Percentiles rank a stretch among this genome's conserved stretches.
phyloP scores from a whole-genome alignment of 1,284 basidiomycete species.

The Cryptococcus wingfieldii region DNA sequence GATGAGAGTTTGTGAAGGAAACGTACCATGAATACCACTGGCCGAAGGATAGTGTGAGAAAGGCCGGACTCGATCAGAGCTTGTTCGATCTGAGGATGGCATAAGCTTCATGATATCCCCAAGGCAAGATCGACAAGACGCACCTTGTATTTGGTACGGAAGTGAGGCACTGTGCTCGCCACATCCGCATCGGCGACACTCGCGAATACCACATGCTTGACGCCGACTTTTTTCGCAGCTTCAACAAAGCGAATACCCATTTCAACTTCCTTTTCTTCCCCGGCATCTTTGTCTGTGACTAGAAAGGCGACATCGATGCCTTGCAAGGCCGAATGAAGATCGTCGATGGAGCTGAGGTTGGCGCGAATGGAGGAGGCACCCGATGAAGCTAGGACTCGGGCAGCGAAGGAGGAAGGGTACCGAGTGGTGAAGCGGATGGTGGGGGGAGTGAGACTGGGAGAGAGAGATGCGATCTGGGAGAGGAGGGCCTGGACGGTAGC shows the following conservation, averaged over 20 bases:
- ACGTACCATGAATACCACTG: constrained; percentile 50
- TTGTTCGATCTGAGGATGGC: constrained; percentile 44
- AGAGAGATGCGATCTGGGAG: constrained; percentile 5
- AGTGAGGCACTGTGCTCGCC: constrained; percentile 15
- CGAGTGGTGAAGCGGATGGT: constrained; percentile 51
- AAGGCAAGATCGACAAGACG: constrained; percentile 14
- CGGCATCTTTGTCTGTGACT: constrained; percentile 18
- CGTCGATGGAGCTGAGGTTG: constrained; percentile 41
- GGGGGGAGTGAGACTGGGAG: background rate
- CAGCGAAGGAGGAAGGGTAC: constrained; percentile 38
- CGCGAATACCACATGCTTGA: constrained; percentile 18
- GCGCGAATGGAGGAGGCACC: constrained; percentile 47
- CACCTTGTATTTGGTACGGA: constrained; percentile 25
- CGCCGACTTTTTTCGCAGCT: constrained; percentile 12
- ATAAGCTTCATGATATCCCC: too few species aligned
- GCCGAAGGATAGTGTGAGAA: constrained; percentile 45
- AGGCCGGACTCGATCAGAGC: constrained; percentile 45
- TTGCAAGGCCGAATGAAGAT: constrained; percentile 44
- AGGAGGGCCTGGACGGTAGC: constrained; percentile 46
- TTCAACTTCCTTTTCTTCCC: constrained; percentile 38
- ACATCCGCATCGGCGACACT: constrained; percentile 12
- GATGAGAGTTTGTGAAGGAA: too few species aligned
- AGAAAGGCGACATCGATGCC: constrained; percentile 19
- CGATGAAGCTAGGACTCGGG: constrained; percentile 32
- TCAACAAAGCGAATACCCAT: constrained; percentile 18